Evolutionary conservation across 495 filamentous ascomycete species (phyloP).

Genomic region (Pseudomonodictys pantanalensis): DNA sequence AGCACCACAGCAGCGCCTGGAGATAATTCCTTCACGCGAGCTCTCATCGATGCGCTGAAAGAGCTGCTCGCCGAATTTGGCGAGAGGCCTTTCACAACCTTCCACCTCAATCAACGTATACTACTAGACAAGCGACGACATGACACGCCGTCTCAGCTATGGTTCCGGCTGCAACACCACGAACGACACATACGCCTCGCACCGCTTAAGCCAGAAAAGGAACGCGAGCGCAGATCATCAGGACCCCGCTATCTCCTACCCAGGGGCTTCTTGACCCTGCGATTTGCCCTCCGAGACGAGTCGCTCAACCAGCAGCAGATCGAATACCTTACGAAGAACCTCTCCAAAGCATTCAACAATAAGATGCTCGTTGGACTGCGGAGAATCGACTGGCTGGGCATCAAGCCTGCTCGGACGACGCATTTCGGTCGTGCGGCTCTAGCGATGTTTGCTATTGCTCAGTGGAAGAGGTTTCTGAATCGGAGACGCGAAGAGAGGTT

Average conservation of each 20-base stretch:
- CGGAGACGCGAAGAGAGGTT: slow-evolving; percentile 7
- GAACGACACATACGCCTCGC: slow-evolving; percentile 27
- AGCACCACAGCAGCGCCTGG: slow-evolving; percentile 19
- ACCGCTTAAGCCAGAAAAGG: slow-evolving; percentile 13
- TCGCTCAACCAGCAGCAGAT: slow-evolving; percentile 22
- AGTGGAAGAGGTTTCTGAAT: slow-evolving; percentile 23
- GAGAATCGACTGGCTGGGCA: slow-evolving; percentile 30
- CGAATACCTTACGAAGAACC: slow-evolving; percentile 15
- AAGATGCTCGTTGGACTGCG: slow-evolving; percentile 12
- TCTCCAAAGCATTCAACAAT: slow-evolving; percentile 25
- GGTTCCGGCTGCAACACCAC: slow-evolving; percentile 21
- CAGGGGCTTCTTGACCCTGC: slow-evolving; percentile 22
- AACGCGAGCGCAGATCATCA: not conserved
- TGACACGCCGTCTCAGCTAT: slow-evolving; percentile 25
- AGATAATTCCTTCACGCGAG: slow-evolving; percentile 27
- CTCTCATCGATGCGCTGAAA: slow-evolving; percentile 24
- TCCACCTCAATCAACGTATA: slow-evolving; percentile 26
- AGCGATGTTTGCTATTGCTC: slow-evolving; percentile 16
- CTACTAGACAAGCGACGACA: slow-evolving; percentile 8
- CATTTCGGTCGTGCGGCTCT: slow-evolving; percentile 24
- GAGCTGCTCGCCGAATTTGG: slow-evolving; percentile 17
- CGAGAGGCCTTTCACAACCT: slow-evolving; percentile 22
- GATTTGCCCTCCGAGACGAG: slow-evolving; percentile 20
- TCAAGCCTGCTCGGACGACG: slow-evolving; percentile 22
- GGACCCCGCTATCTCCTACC: slow-evolving; percentile 3